Base-by-base conservation (phyloP, 2,329 filamentous ascomycete genomes). In the Grosmannia serpens region DNA sequence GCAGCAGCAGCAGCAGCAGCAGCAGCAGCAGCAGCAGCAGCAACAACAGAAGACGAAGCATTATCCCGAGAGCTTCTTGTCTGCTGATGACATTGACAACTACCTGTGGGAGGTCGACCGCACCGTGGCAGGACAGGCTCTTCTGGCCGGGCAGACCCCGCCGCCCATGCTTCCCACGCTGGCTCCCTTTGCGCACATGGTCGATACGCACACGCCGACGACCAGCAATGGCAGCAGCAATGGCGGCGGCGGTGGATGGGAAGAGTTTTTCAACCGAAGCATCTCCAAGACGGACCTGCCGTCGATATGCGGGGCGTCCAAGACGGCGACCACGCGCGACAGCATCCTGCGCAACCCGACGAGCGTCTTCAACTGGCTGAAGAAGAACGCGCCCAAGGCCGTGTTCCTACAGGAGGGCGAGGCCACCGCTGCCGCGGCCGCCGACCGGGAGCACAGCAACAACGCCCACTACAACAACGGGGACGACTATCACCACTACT, bases 361-460 rank as follows among this genome's bases (percentile, higher is more conserved):
- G 49, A 95, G 89, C 60, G 91, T 96, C 3, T 95, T 95, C 74
- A 96, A 95, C 71, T 99, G 94, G 94, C 81, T 99, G 15, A 83
- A 89, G 62, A 85, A 89, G 68, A 81, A 96, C 71, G 86, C 89
- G 60, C 88, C 91, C 3, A 86, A 92, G 70, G 85, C 91, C 54
- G 61, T 63, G 15, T 91, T 95, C 74, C 74, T 95, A 24, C 87
- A 95, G 69, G 88, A 91, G 66, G 82, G 84, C 58, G 84, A 86
- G 65, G 71, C 72, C 33, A 69, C 65, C 1, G 56, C 50, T 20
- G 60, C 61, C 60, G 70, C 54, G 0, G 59, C 57, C 0, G 66
- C 69, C 64, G 75, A 75, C 57, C 71, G 69, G 56, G 71, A 75
- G 38, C n/a, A 55, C 38, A 33, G 24, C 38, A 41, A 55, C 38